phyloP scores from a whole-genome alignment of 1,284 basidiomycete species.

The Dichomitus squalens region DNA sequence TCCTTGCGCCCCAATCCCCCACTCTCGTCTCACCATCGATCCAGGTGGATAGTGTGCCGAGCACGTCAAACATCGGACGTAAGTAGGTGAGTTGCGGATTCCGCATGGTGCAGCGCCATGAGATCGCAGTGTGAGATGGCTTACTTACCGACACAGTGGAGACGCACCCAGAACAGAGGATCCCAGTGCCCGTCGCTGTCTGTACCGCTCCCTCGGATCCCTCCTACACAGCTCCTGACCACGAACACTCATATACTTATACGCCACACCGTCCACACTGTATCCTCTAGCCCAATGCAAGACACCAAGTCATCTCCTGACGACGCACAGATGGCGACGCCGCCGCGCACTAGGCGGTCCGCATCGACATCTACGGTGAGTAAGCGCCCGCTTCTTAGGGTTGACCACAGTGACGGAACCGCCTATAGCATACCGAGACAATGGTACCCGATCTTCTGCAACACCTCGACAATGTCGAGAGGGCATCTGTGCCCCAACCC shows the following conservation, averaged over 20 bases:
- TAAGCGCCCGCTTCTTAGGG: not conserved
- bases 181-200: slow-evolving; percentile 16
- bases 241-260: slow-evolving; percentile 13
- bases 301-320: slow-evolving; percentile 1
- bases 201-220: slow-evolving; percentile 31
- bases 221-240: slow-evolving; percentile 5
- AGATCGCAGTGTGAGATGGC: slow-evolving; percentile 23
- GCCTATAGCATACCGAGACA: slow-evolving; percentile 27
- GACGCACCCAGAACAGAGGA: slow-evolving; percentile 26
- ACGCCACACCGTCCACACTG: slow-evolving; percentile 7
- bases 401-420: slow-evolving; percentile 12
- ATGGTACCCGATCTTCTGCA: slow-evolving; percentile 28
- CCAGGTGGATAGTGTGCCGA: not conserved
- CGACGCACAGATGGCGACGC: not conserved
- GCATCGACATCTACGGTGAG: slow-evolving; percentile 2
- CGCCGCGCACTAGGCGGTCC: slow-evolving; percentile 1
- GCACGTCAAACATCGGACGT: not conserved
- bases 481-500: slow-evolving; percentile 15
- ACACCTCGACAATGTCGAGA: slow-evolving; percentile 32
- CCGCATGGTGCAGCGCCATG: slow-evolving; percentile 1
- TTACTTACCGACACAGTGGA: slow-evolving; percentile 26
- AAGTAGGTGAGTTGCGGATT: slow-evolving; percentile 16
- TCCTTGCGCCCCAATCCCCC: not conserved
- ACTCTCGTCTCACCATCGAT: not conserved
- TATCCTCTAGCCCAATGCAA: slow-evolving; percentile 15